Conservation (phyloP, 768 basidiomycete species). For the Calocybe indica region DNA sequence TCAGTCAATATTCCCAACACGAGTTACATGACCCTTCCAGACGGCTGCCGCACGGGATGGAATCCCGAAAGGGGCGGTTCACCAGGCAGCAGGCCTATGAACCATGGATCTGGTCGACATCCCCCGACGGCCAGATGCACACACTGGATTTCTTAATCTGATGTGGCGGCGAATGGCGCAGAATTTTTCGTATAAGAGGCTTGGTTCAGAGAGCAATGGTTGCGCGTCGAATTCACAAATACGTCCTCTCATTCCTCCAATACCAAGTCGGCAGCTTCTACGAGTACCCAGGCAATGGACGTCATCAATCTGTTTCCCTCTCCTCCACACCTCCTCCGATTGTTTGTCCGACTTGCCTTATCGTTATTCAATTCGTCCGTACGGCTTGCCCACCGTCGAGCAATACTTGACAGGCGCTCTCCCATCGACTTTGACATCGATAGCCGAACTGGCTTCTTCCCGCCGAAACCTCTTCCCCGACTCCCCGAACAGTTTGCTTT, state of each 20-base stretch:
- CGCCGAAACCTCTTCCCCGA: slow-evolving; percentile 51
- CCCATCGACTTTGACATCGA: slow-evolving; percentile 52
- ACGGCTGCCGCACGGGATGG: slow-evolving; percentile 13
- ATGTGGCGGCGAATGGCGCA: slow-evolving; percentile 11
- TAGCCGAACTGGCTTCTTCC: slow-evolving; percentile 79
- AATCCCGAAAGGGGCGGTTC: slow-evolving; percentile 18
- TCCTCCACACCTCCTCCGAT: slow-evolving; percentile 43
- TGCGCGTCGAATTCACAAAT: no score
- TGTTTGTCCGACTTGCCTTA: slow-evolving; percentile 40
- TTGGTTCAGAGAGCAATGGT: neutral
- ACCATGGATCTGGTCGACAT: slow-evolving; percentile 10
- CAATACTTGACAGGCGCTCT: slow-evolving; percentile 24
- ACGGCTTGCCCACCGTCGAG: slow-evolving; percentile 23
- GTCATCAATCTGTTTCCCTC: slow-evolving; percentile 44
- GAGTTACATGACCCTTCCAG: slow-evolving; percentile 8
- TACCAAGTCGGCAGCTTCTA: no score
- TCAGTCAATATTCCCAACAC: slow-evolving; percentile 19
- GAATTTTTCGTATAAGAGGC: slow-evolving; percentile 9
- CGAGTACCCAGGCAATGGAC: slow-evolving; percentile 22
- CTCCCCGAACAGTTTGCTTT: slow-evolving; percentile 47
- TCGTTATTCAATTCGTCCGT: slow-evolving; percentile 41
- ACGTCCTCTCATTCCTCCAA: no score
- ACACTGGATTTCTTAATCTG: slow-evolving; percentile 11
- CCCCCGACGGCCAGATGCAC: slow-evolving; percentile 6
- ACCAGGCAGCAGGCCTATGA: slow-evolving; percentile 8